These are phyloP conservation scores for Bryoerythrophyllum caledonicum DNA, from an alignment of 225 moss, liverwort and hornwort genomes.

Conservation along the genomic window DNA sequence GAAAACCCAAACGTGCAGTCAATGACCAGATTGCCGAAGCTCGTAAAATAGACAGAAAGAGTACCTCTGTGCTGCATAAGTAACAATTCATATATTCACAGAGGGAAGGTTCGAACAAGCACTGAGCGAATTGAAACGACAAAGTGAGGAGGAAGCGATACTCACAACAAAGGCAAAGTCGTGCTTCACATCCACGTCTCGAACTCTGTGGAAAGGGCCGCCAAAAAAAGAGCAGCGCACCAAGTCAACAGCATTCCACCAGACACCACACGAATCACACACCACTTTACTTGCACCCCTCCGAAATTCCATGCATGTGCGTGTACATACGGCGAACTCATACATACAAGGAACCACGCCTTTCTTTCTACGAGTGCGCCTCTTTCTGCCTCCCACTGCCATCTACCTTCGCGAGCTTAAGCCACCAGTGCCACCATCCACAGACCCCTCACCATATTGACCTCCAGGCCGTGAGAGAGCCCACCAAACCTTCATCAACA, in stretches of 20 bases:
- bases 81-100: too few species aligned
- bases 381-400: constrained; percentile 70
- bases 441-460: constrained; percentile 94
- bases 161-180: constrained; percentile 99
- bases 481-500: constrained; percentile 99
- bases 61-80: too few species aligned
- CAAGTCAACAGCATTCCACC: constrained; percentile 99
- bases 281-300: constrained; percentile 91
- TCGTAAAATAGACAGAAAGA: too few species aligned
- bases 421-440: constrained; percentile 99
- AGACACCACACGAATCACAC: constrained; percentile 99
- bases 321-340: constrained; percentile 82
- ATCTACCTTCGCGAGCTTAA: constrained; percentile 97
- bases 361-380: constrained; percentile 82
- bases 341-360: constrained; percentile 98
- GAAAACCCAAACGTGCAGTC: too few species aligned
- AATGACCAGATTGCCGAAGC: too few species aligned
- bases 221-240: constrained; percentile 99
- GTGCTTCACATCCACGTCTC: constrained; percentile 99
- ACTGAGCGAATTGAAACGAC: too few species aligned
- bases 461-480: constrained; percentile 99
- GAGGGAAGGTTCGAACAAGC: too few species aligned
- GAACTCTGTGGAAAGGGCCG: constrained; percentile 99
- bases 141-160: neutral
- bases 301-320: constrained; percentile 93